Conservation (phyloP, 495 filamentous ascomycete species). For the Pyrenula massariospora region DNA sequence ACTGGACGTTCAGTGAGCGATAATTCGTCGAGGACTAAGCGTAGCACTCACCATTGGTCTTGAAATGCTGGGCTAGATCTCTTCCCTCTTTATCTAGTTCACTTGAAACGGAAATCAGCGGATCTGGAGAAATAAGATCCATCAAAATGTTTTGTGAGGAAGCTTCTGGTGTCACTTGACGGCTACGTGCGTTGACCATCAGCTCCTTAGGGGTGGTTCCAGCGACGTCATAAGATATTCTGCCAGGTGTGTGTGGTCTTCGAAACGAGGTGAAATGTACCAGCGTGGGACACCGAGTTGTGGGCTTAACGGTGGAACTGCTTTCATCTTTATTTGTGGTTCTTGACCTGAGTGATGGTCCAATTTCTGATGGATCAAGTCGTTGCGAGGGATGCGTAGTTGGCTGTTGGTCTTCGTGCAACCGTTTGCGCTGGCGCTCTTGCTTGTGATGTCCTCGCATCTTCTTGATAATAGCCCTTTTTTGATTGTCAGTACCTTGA, state of each 20-base stretch:
- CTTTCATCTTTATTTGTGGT: too few relatives aligned
- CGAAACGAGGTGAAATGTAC: too few relatives aligned
- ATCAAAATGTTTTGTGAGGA: not conserved
- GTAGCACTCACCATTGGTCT: not conserved
- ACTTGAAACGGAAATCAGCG: not conserved
- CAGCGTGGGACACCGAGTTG: too few relatives aligned
- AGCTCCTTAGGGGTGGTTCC: too few relatives aligned
- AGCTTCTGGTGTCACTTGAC: not conserved
- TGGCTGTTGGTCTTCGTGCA: not conserved
- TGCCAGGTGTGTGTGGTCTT: too few relatives aligned
- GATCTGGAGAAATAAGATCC: not conserved
- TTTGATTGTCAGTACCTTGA: not conserved
- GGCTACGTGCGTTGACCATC: too few relatives aligned
- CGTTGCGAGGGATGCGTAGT: not conserved
- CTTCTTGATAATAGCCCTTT: not conserved
- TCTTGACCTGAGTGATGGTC: too few relatives aligned
- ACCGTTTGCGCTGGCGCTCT: not conserved
- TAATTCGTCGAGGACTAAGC: too few relatives aligned
- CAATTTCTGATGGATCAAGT: too few relatives aligned
- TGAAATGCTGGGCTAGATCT: not conserved
- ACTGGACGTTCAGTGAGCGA: not conserved
- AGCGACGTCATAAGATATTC: too few relatives aligned
- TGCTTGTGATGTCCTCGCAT: not conserved
- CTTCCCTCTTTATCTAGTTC: not conserved
- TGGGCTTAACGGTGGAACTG: too few relatives aligned